Percentiles rank a stretch among this genome's conserved stretches.
Evolutionary conservation across 352 stramenopile species (phyloP).

Genomic region (Globisporangium perplexum): DNA sequence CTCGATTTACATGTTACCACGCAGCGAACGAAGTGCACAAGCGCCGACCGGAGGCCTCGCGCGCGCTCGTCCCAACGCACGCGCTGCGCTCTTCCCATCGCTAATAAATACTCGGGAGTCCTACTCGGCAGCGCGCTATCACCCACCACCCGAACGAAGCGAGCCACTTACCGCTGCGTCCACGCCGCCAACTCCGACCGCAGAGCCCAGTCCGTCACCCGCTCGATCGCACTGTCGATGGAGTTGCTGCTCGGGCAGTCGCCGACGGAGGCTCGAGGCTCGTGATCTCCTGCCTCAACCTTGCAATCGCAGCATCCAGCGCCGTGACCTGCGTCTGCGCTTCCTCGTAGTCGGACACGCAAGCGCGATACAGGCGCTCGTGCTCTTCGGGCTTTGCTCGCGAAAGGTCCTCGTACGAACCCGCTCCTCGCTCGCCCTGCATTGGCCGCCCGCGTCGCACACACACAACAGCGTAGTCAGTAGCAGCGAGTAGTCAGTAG

Average conservation of each 20-base stretch:
- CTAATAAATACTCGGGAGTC: constrained; percentile 1
- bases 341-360: constrained; percentile 10
- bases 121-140: too few relatives aligned
- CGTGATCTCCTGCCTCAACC: constrained; percentile 9
- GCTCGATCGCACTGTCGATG: background rate
- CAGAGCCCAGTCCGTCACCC: background rate
- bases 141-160: background rate
- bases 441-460: background rate
- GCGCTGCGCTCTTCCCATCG: background rate
- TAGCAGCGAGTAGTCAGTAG: background rate
- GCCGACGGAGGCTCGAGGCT: constrained; percentile 5
- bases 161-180: background rate
- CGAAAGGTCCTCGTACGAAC: background rate
- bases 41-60: background rate
- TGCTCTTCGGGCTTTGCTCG: constrained; percentile 7
- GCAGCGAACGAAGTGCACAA: background rate
- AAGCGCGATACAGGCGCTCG: background rate
- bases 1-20: constrained; percentile 1
- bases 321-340: constrained; percentile 5
- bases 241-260: background rate
- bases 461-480: background rate
- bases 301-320: constrained; percentile 6
- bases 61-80: background rate
- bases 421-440: background rate
- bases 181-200: background rate